A percentile compares a stretch with the other conserved stretches of the same genome.
Conservation (phyloP, 768 basidiomycete genomes). For the Pisolithus marmoratus region DNA sequence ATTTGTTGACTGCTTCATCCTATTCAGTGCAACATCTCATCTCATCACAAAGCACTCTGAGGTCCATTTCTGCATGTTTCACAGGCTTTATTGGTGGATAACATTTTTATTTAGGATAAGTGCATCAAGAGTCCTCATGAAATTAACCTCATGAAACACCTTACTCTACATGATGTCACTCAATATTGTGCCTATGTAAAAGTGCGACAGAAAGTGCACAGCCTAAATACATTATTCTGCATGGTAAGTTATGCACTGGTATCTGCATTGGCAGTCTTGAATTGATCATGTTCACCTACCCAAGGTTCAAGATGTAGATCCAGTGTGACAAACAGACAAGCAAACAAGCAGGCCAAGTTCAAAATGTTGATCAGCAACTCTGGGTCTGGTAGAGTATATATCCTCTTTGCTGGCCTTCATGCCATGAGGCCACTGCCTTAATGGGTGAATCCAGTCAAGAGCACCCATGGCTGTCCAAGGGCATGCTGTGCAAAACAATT, state of each 20-base stretch:
- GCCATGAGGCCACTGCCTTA: no score
- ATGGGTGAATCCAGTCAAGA: no score
- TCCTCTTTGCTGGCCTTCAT: no score
- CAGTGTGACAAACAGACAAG: no score
- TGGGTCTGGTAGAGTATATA: no score
- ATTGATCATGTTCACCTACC: no score
- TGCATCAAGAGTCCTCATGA: conserved; percentile 95
- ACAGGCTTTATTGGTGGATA: conserved; percentile 5
- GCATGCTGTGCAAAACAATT: conserved; percentile 69
- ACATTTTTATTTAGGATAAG: conserved; percentile 58
- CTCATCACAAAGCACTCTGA: conserved; percentile 99
- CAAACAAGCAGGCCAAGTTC: no score
- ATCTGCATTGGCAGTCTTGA: background rate
- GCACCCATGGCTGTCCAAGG: no score
- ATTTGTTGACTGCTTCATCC: conserved; percentile 85
- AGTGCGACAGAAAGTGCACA: no score
- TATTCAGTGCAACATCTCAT: conserved; percentile 98
- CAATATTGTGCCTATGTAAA: conserved; percentile 99
- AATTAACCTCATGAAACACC: conserved; percentile 99
- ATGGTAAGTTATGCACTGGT: conserved; percentile 50
- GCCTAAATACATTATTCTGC: conserved; percentile 99
- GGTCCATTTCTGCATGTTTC: conserved; percentile 35
- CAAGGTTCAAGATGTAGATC: no score
- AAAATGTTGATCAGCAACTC: no score
- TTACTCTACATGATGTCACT: conserved; percentile 96